A percentile compares a stretch with the other conserved stretches of the same genome.
These are phyloP conservation scores for Pleurotus citrinopileatus DNA, from an alignment of 768 basidiomycete genomes.

Conservation along the genomic window DNA sequence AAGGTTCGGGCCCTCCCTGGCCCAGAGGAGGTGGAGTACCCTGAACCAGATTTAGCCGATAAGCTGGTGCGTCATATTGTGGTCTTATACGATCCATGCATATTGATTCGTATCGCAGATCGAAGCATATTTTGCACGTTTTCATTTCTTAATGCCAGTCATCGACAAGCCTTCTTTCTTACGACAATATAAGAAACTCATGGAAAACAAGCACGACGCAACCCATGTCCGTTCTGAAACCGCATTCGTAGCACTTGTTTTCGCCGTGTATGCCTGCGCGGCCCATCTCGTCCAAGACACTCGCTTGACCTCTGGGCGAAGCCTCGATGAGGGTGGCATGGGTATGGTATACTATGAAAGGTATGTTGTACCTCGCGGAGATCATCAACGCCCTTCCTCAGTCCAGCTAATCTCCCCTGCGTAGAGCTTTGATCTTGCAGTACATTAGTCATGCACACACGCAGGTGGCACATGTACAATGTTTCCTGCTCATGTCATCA, in stretches of 20 bases:
- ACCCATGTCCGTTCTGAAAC: slow-evolving; percentile 56
- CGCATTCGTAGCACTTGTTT: slow-evolving; percentile 78
- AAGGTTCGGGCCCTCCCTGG: slow-evolving; percentile 79
- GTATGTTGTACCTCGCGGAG: slow-evolving; percentile 36
- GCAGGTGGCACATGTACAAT: slow-evolving; percentile 85
- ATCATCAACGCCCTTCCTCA: slow-evolving; percentile 13
- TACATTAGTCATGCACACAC: slow-evolving; percentile 89
- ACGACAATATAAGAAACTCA: slow-evolving; percentile 64
- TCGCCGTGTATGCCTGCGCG: slow-evolving; percentile 89
- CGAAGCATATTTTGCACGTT: slow-evolving; percentile 80
- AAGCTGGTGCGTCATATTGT: slow-evolving; percentile 59
- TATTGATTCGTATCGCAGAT: slow-evolving; percentile 47
- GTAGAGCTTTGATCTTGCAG: slow-evolving; percentile 83
- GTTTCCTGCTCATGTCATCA: slow-evolving; percentile 84
- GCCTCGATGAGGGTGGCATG: slow-evolving; percentile 76
- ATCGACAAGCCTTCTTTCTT: slow-evolving; percentile 85
- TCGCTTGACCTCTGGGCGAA: slow-evolving; percentile 54
- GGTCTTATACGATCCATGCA: slow-evolving; percentile 12
- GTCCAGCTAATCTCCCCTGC: slow-evolving; percentile 13
- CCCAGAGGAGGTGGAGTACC: slow-evolving; percentile 86
- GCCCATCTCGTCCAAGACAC: slow-evolving; percentile 76
- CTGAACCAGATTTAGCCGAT: slow-evolving; percentile 81
- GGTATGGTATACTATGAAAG: slow-evolving; percentile 90
- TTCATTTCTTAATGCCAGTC: slow-evolving; percentile 87
- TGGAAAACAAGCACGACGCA: slow-evolving; percentile 63